These are phyloP conservation scores for Silene vulgaris DNA, from an alignment of 179 eudicot species.

Conservation along the genomic window DNA sequence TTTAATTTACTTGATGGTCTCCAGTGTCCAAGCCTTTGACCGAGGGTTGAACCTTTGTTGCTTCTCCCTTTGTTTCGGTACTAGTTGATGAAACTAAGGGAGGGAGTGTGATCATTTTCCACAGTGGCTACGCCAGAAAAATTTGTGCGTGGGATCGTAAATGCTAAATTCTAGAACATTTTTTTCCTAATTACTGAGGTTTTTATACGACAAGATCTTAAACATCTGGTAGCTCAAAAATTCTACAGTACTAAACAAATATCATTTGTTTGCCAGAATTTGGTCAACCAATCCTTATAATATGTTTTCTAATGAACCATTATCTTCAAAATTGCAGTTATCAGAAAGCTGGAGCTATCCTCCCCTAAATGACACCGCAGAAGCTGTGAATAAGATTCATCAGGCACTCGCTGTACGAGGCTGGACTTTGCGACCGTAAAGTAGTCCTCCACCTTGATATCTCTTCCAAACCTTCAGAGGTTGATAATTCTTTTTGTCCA, in stretches of 20 bases:
- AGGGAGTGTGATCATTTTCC: too few relatives aligned
- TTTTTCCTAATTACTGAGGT: too few relatives aligned
- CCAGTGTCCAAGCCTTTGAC: too few relatives aligned
- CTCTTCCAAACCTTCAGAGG: background rate
- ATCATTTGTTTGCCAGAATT: background rate
- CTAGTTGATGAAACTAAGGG: too few relatives aligned
- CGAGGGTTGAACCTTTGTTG: too few relatives aligned
- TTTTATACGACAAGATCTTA: too few relatives aligned
- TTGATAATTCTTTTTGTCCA: constrained; percentile 16
- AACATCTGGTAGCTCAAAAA: too few relatives aligned
- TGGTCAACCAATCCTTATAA: background rate
- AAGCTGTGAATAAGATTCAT: constrained; percentile 62
- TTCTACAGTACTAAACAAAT: background rate
- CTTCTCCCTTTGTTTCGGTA: too few relatives aligned
- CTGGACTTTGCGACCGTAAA: constrained; percentile 58
- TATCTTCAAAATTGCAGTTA: constrained; percentile 17
- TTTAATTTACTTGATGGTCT: too few relatives aligned
- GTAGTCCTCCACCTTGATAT: background rate
- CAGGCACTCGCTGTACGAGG: constrained; percentile 74
- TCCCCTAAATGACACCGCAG: constrained; percentile 72
- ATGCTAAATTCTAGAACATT: too few relatives aligned
- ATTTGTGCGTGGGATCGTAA: too few relatives aligned
- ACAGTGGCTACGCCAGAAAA: too few relatives aligned
- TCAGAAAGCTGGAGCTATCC: constrained; percentile 85
- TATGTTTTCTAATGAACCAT: constrained; percentile 4